A percentile compares a stretch with the other conserved stretches of the same genome.
Conservation (phyloP, 2,329 filamentous ascomycete genomes). For the Biscogniauxia mediterranea region DNA sequence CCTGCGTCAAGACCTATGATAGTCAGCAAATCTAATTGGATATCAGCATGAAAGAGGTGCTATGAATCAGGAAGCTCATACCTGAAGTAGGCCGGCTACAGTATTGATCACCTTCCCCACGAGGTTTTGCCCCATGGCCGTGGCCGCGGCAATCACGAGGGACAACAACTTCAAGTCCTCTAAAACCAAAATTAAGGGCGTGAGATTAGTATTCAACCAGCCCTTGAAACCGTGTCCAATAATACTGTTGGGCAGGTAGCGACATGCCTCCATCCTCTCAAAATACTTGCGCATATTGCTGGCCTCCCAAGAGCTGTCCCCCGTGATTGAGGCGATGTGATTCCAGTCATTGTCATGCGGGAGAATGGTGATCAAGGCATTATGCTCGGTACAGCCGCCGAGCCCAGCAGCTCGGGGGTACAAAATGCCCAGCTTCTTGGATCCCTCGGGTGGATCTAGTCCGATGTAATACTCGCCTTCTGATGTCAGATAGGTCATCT, state of each 20-base stretch:
- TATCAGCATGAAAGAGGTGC: too few relatives aligned
- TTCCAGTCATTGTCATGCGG: conserved; percentile 44
- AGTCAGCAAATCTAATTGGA: too few relatives aligned
- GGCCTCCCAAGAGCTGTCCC: conserved; percentile 20
- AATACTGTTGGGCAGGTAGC: conserved; percentile 26
- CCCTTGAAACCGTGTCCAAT: conserved; percentile 50
- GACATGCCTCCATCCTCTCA: conserved; percentile 5
- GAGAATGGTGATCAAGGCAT: conserved; percentile 32
- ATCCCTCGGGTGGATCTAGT: conserved; percentile 49
- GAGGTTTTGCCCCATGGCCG: conserved; percentile 41
- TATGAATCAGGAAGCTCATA: too few relatives aligned
- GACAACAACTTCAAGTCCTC: conserved; percentile 36
- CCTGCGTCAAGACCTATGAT: conserved; percentile 36
- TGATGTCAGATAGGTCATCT: conserved; percentile 54
- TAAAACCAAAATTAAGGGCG: conserved; percentile 1
- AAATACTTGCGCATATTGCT: conserved; percentile 22
- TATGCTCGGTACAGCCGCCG: conserved; percentile 27
- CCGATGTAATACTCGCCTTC: conserved; percentile 53
- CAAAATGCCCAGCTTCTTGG: conserved; percentile 49
- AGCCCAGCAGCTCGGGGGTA: conserved; percentile 55
- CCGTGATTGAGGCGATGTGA: conserved; percentile 36
- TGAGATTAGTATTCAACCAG: conserved; percentile 32
- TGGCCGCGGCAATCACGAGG: conserved; percentile 42
- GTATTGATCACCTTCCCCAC: conserved; percentile 31
- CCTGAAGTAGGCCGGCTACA: conserved; percentile 20